Percentiles rank a stretch among this genome's conserved stretches.
Conservation (phyloP, 2,329 filamentous ascomycete genomes). For the Talaromyces funiculosus region DNA sequence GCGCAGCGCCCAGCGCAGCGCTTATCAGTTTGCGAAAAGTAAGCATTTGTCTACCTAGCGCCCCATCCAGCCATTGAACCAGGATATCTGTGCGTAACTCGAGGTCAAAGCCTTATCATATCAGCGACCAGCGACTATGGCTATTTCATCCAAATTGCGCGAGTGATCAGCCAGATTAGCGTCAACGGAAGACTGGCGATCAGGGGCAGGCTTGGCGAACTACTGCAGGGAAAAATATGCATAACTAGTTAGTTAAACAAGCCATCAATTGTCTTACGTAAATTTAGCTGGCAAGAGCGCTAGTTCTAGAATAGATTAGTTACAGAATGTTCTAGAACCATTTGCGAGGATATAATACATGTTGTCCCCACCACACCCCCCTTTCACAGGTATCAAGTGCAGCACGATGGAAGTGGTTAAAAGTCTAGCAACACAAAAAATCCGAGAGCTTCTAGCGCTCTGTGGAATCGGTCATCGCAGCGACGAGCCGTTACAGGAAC, state of each 20-base stretch:
- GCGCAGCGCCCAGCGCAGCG: too few relatives aligned
- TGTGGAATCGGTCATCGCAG: not conserved
- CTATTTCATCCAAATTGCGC: not conserved
- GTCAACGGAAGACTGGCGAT: not conserved
- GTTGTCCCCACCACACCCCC: not conserved
- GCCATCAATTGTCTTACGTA: not conserved
- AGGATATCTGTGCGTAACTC: too few relatives aligned
- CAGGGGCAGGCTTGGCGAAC: not conserved
- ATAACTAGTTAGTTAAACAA: too few relatives aligned
- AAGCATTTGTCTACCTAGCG: too few relatives aligned
- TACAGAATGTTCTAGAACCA: not conserved
- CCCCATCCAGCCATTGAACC: too few relatives aligned
- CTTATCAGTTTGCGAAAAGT: too few relatives aligned
- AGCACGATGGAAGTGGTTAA: not conserved
- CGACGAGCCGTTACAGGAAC: not conserved
- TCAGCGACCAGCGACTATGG: too few relatives aligned
- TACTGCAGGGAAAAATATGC: not conserved
- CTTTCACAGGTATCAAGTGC: not conserved
- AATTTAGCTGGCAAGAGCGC: not conserved
- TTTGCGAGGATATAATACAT: not conserved
- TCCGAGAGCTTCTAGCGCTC: not conserved
- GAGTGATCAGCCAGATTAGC: not conserved
- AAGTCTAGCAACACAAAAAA: slow-evolving; percentile 1
- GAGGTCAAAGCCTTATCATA: too few relatives aligned
- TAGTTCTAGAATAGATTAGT: not conserved